Percentiles rank a stretch among this genome's conserved stretches.
Conservation (phyloP, 73 alveolate species). For the Halteria grandinella region DNA sequence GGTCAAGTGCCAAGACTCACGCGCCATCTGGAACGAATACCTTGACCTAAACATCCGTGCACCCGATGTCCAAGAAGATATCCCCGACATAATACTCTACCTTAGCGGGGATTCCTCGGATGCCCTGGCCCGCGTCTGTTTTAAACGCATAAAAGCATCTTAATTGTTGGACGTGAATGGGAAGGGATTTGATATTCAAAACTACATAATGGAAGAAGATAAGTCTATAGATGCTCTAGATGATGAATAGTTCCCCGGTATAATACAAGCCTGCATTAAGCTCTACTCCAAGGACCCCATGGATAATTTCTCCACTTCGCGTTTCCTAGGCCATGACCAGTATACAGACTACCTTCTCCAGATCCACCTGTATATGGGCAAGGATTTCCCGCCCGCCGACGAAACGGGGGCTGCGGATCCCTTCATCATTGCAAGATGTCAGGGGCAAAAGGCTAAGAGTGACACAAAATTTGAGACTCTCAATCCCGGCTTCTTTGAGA, state of each 20-base stretch:
- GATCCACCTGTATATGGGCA: conserved; percentile 74
- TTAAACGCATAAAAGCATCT: conserved; percentile 66
- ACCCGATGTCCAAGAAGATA: conserved; percentile 65
- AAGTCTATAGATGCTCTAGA: conserved; percentile 73
- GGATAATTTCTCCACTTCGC: conserved; percentile 5
- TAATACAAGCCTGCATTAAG: conserved; percentile 66
- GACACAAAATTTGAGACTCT: conserved; percentile 63
- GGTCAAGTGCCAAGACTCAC: conserved; percentile 28
- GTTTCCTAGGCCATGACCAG: conserved; percentile 23
- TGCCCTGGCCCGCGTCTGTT: conserved; percentile 74
- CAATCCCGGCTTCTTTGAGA: conserved; percentile 87
- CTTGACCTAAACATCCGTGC: conserved; percentile 67
- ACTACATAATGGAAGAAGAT: conserved; percentile 70
- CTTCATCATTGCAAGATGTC: conserved; percentile 76
- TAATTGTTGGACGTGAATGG: conserved; percentile 58
- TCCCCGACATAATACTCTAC: conserved; percentile 77
- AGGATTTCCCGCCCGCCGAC: conserved; percentile 88
- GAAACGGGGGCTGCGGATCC: conserved; percentile 88
- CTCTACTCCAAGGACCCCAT: conserved; percentile 64
- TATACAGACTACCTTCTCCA: conserved; percentile 68
- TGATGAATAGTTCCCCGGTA: conserved; percentile 89
- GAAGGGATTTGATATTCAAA: conserved; percentile 49
- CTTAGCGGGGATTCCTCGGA: conserved; percentile 64
- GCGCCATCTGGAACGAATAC: conserved; percentile 73
- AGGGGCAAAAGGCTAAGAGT: conserved; percentile 70